Percentiles rank a stretch among this genome's conserved stretches.
Conservation (phyloP, 768 basidiomycete species). For the Russula foetens region DNA sequence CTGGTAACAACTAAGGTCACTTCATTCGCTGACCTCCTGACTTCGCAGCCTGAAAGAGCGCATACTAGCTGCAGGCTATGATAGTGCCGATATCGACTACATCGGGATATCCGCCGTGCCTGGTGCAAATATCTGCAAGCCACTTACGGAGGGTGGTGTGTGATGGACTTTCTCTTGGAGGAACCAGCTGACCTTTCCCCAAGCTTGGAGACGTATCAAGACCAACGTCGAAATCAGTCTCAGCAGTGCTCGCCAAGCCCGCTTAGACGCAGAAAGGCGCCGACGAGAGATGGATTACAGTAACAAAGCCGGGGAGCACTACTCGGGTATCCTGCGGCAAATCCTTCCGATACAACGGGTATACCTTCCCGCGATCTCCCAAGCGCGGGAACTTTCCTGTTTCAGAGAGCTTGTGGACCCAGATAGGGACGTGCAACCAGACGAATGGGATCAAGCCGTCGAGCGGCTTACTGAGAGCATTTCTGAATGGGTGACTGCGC, state of each 20-base stretch:
- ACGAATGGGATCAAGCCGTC: conserved; percentile 3
- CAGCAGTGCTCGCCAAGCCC: neutral
- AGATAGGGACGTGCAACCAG: neutral
- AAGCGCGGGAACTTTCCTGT: conserved; percentile 6
- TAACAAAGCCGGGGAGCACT: neutral
- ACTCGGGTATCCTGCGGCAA: conserved; percentile 1
- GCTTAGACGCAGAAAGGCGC: neutral
- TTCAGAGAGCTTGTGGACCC: conserved; percentile 8
- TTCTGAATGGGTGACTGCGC: conserved; percentile 12
- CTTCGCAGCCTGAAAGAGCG: conserved; percentile 1
- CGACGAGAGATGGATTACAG: neutral
- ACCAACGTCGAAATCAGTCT: conserved; percentile 1
- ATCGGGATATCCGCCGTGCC: neutral
- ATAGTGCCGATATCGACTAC: neutral
- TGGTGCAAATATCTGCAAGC: conserved; percentile 5
- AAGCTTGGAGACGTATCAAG: conserved; percentile 15
- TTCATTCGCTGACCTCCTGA: neutral
- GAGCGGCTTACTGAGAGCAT: conserved; percentile 2
- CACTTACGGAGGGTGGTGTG: conserved; percentile 11
- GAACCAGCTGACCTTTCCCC: neutral
- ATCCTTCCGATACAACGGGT: conserved; percentile 11
- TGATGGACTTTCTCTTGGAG: neutral
- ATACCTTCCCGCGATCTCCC: conserved; percentile 9
- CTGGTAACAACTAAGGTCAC: neutral
- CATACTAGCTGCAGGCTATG: conserved; percentile 7